Percentiles rank a stretch among this genome's conserved stretches.
Conservation (phyloP, 352 stramenopile species). For the Globisporangium abappressorium region DNA sequence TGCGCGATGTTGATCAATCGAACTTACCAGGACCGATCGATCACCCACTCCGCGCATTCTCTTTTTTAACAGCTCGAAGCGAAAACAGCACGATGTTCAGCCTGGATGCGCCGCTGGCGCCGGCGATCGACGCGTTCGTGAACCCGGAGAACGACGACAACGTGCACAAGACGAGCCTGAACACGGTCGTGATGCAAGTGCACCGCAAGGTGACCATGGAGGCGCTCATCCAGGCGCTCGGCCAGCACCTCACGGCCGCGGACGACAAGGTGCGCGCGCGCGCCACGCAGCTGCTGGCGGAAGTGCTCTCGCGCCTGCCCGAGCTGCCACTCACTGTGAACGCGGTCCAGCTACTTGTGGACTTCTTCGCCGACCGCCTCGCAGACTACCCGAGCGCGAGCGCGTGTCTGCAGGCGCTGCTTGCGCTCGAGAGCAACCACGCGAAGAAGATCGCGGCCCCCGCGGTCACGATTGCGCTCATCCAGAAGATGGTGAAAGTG, state of each 20-base stretch:
- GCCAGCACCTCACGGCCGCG: conserved; percentile 56
- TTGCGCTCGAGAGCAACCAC: conserved; percentile 75
- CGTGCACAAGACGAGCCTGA: conserved; percentile 82
- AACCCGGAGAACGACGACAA: conserved; percentile 82
- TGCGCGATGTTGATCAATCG: no score
- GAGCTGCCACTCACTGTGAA: conserved; percentile 72
- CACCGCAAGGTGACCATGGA: conserved; percentile 77
- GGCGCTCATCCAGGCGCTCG: conserved; percentile 78
- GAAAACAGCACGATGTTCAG: conserved; percentile 57
- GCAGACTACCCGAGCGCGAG: conserved; percentile 81
- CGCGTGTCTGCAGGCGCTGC: conserved; percentile 69
- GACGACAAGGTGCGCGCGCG: conserved; percentile 82
- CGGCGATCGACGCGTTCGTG: conserved; percentile 84
- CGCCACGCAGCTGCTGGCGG: conserved; percentile 79
- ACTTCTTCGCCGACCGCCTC: conserved; percentile 85
- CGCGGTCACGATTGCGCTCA: conserved; percentile 46
- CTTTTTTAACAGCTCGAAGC: neutral
- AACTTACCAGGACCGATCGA: neutral
- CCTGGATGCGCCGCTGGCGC: conserved; percentile 78
- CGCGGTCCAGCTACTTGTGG: conserved; percentile 72
- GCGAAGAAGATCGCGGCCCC: conserved; percentile 47
- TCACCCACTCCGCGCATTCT: neutral
- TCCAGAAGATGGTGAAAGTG: conserved; percentile 59
- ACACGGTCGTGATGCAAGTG: conserved; percentile 87
- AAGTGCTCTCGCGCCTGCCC: conserved; percentile 86